Percentiles rank a stretch among this genome's conserved stretches.
Evolutionary conservation across 2,329 filamentous ascomycete species (phyloP).

Genomic region (Pseudogymnoascus sp.): DNA sequence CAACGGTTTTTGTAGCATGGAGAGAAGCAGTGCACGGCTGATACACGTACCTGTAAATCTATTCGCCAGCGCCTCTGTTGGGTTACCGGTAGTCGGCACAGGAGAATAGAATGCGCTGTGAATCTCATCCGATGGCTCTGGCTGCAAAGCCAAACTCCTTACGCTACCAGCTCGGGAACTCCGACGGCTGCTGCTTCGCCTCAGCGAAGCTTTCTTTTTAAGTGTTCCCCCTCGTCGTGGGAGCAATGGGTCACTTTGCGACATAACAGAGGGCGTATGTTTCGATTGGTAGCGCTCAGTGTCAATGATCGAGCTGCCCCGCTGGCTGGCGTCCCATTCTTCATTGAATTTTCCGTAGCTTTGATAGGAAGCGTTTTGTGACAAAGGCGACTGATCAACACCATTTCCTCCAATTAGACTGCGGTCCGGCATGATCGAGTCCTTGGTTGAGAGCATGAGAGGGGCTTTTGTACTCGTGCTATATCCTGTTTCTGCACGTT

Average conservation of each 20-base stretch:
- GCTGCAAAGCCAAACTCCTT: constrained; percentile 68
- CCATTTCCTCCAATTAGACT: constrained; percentile 17
- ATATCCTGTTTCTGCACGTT: neutral
- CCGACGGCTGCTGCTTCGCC: constrained; percentile 71
- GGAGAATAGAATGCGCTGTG: constrained; percentile 87
- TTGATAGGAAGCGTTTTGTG: constrained; percentile 23
- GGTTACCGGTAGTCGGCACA: constrained; percentile 78
- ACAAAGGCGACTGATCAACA: constrained; percentile 21
- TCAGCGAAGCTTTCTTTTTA: constrained; percentile 81
- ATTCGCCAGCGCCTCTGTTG: constrained; percentile 79
- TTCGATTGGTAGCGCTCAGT: constrained; percentile 31
- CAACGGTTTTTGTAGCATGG: neutral
- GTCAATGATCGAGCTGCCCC: constrained; percentile 59
- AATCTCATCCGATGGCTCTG: constrained; percentile 60
- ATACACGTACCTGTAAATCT: constrained; percentile 74
- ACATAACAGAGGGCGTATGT: constrained; percentile 40
- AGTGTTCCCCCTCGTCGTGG: constrained; percentile 62
- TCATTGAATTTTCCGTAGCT: constrained; percentile 55
- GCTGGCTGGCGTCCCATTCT: constrained; percentile 64
- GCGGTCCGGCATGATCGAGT: constrained; percentile 1
- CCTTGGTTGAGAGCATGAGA: neutral
- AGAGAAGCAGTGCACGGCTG: neutral
- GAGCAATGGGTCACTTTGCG: constrained; percentile 29
- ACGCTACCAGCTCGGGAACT: constrained; percentile 85
- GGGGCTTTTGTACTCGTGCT: neutral